Percentiles rank a stretch among this genome's conserved stretches.
Evolutionary conservation across 73 alveolate genomes (phyloP).

Genomic region (Breviolum minutum): DNA sequence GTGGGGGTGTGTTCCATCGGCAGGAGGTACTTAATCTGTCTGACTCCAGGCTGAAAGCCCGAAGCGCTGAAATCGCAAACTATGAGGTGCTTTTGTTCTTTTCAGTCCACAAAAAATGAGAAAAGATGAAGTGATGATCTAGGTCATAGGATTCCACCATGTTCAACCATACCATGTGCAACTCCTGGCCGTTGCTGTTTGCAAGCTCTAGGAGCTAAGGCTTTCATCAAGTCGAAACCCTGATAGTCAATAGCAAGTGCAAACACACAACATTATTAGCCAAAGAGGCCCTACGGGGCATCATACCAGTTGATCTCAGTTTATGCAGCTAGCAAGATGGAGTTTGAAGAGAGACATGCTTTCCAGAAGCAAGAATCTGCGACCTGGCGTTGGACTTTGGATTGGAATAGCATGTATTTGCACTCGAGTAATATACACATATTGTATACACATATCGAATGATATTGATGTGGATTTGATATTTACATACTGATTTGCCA

Average conservation of each 20-base stretch:
- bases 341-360: not conserved
- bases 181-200: not conserved
- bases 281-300: not conserved
- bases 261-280: not conserved
- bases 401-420: no score
- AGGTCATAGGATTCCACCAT: no score
- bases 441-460: no score
- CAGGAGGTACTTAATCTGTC: not conserved
- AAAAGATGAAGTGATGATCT: no score
- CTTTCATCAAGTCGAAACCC: not conserved
- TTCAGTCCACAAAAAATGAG: no score
- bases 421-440: no score
- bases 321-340: slow-evolving; percentile 9
- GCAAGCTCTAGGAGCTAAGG: slow-evolving; percentile 22
- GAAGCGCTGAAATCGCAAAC: not conserved
- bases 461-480: no score
- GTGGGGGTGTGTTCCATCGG: not conserved
- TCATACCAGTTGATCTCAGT: not conserved
- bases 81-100: not conserved
- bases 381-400: not conserved
- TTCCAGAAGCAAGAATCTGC: slow-evolving; percentile 47
- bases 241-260: not conserved
- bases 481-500: no score
- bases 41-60: slow-evolving; percentile 6
- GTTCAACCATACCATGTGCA: not conserved